Evolutionary conservation across 2,329 filamentous ascomycete species (phyloP), one percentile per base, ranked within the genome.

Genomic region (Calycina herbarum): DNA sequence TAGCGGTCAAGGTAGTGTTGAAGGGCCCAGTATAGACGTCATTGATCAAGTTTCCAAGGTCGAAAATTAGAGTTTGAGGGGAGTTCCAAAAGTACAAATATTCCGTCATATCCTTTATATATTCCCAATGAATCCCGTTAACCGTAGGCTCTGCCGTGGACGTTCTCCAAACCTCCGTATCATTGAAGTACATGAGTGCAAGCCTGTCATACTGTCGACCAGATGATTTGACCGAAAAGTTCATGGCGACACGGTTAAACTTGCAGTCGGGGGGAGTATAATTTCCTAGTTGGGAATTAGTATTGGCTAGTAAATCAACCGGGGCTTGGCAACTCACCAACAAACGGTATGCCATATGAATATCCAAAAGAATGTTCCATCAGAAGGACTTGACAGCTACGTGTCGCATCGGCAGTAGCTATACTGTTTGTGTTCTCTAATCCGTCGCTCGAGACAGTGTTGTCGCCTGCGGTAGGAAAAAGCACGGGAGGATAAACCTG

Each of bases 151-250:
- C 90, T 3, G 92, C 90, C 0, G 92, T 96, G 5, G 91, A 93
- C 1, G 91, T 94, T 29, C 92, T 83, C 82, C 90, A 95, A n/a
- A 96, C 83, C 75, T 96, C 92, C 10, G 85, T 87, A 75, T 94
- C 90, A 51, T 86, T 87, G 45, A 95, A 81, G 72, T 89, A 95
- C 83, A 95, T 88, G 38, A 89, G 77, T 3, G 87, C 92, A 8
- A 94, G 82, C 48, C 92, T 85, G 75, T 96, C 92, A 76, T 85
- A 94, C 72, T 96, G 92, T 2, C 85, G 83, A 0, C 92, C 92
- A 67, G 81, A 80, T 10, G 89, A 91, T 0, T 85, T 86, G 15
- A 91, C 88, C 0, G 90, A 94, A 70, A 95, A 85, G 73, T 93
- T 93, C 76, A 95, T 86, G 29, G 86, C 83, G 17, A 94, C 89